phyloP scores from a whole-genome alignment of 2,329 filamentous ascomycete genomes.

The Pseudocercospora eumusae region DNA sequence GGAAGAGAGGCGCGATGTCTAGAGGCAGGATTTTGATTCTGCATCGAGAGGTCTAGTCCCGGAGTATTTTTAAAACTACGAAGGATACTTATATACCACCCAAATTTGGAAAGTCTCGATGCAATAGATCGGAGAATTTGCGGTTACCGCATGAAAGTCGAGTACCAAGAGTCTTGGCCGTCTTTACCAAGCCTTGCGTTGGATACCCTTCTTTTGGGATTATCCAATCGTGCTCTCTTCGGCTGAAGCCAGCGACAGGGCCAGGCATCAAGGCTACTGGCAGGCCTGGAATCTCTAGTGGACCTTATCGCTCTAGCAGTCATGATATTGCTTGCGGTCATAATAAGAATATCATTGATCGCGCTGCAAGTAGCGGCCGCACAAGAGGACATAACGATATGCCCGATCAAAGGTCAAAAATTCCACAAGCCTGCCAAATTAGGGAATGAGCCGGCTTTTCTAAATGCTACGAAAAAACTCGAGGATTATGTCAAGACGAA shows the following conservation, averaged over 20 bases:
- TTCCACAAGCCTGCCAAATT: slow-evolving; percentile 22
- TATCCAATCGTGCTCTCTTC: too few relatives aligned
- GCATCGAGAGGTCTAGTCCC: not conserved
- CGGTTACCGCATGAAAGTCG: not conserved
- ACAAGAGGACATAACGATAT: slow-evolving; percentile 15
- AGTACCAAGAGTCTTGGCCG: not conserved
- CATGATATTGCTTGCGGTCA: slow-evolving; percentile 2
- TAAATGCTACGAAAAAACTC: slow-evolving; percentile 19
- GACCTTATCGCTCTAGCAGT: not conserved
- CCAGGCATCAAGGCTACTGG: too few relatives aligned
- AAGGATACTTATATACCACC: too few relatives aligned
- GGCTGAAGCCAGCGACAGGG: too few relatives aligned
- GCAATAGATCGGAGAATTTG: not conserved
- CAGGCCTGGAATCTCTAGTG: too few relatives aligned
- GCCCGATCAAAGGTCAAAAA: slow-evolving; percentile 29
- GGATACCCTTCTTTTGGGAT: too few relatives aligned
- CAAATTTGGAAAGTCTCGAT: not conserved
- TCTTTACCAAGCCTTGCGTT: not conserved
- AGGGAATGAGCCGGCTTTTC: slow-evolving; percentile 17
- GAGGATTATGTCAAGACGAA: slow-evolving; percentile 23
- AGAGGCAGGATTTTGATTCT: not conserved
- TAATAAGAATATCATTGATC: not conserved
- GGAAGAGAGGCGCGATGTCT: not conserved
- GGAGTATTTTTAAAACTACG: too few relatives aligned
- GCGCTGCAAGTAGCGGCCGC: not conserved